Conservation (phyloP, 148 eudicot species). For the Dysphania ambrosioides region DNA sequence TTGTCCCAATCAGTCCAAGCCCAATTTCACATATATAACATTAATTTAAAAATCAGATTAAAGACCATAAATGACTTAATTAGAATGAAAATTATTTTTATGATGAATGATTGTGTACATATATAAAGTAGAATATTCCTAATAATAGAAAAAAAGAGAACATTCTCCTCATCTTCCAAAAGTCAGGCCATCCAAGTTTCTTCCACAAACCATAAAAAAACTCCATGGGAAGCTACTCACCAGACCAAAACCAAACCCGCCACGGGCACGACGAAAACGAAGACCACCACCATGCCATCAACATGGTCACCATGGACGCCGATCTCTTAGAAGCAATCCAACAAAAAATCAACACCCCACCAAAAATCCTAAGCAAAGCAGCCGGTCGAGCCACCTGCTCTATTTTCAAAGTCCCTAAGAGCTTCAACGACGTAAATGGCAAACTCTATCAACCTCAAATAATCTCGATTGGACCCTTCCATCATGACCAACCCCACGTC, state of each 20-base stretch:
- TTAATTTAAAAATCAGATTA: too few relatives aligned
- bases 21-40: too few relatives aligned
- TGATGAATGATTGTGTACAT: neutral
- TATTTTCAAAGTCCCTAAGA: slow-evolving; percentile 68
- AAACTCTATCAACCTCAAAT: slow-evolving; percentile 55
- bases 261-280: neutral
- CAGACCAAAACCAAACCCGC: neutral
- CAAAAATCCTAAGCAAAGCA: slow-evolving; percentile 46
- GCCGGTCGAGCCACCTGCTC: slow-evolving; percentile 65
- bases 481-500: slow-evolving; percentile 44
- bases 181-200: neutral
- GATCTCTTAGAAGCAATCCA: slow-evolving; percentile 22
- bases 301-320: slow-evolving; percentile 16
- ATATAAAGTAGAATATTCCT: neutral
- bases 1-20: too few relatives aligned
- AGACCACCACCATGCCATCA: slow-evolving; percentile 5
- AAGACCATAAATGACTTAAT: too few relatives aligned
- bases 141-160: neutral
- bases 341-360: slow-evolving; percentile 28
- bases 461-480: slow-evolving; percentile 72
- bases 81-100: neutral
- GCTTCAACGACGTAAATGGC: slow-evolving; percentile 47
- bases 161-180: neutral
- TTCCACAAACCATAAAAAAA: neutral
- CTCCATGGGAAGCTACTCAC: slow-evolving; percentile 11